Evolutionary conservation across 2,329 filamentous ascomycete species (phyloP), one percentile per base, ranked within the genome.

Genomic region (Talaromyces sp.): DNA sequence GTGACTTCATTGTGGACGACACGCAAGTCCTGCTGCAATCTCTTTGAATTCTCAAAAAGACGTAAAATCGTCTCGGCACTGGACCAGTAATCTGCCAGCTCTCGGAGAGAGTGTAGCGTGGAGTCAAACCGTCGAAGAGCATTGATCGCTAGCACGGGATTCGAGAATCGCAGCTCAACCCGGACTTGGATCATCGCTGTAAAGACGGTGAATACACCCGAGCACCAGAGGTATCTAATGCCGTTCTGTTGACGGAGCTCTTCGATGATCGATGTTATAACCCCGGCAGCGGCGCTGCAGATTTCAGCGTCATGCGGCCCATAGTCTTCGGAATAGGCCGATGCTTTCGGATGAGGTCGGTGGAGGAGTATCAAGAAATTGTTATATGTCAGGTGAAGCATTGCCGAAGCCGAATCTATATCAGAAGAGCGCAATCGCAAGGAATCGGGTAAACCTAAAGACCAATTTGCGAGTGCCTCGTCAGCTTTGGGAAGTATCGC

Each of bases 151-250:
- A 79, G 65, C 3, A 79, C 73, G 4, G 77, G 77, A 52, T 79
- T 79, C 2, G 77, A 78, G 60, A 79, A 78, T 24, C 76, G 75
- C 21, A 79, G 70, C 60, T 79, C 77, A 8, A 78, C 76, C 19
- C 77, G 73, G 8, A 79, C 76, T 68, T 79, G 77, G 29, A 79
- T 78, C 77, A 79, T 78, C 17, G 77, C 77, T 6, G 77, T 79
- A 64, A 79, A 79, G 6, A 79, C 64, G 1, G 75, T 76, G 56
- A 78, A 76, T 11, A 79, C 76, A 3, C 74, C 74, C 19, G 76
- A 77, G 58, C 76, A 75, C 77, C 77, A 79, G 10, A 79, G 67
- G 63, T 71, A 77, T 60, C 77, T 78, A 58, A 78, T 65, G 17
- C 73, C 69, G 58, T 77, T 73, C 38, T 76, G 75, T 21, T 77